Percentiles rank a stretch among this genome's conserved stretches.
Conservation (phyloP, 176 grass and related monocot genomes). For the Aechmea fasciata region DNA sequence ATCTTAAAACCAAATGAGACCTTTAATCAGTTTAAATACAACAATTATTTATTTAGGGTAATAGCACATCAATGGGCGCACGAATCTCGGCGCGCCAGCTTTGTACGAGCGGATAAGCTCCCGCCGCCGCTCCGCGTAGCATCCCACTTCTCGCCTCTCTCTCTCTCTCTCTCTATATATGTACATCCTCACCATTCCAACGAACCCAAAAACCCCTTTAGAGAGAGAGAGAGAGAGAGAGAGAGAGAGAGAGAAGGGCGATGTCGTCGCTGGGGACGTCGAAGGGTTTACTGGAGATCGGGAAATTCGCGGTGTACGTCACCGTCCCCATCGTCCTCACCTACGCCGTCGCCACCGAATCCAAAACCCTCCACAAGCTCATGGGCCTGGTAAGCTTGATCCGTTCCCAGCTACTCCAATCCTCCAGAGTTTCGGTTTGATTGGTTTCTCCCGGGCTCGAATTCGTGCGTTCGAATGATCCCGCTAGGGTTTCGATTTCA, state of each 20-base stretch:
- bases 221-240: too few species aligned
- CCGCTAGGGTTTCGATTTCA: background rate
- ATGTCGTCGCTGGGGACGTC: constrained; percentile 78
- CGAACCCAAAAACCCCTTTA: too few species aligned
- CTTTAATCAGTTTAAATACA: too few species aligned
- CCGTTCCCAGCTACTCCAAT: background rate
- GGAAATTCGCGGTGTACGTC: constrained; percentile 79
- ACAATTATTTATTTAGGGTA: too few species aligned
- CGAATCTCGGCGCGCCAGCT: too few species aligned
- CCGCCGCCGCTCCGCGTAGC: too few species aligned
- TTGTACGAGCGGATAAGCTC: too few species aligned
- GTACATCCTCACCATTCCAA: too few species aligned
- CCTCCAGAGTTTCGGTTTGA: background rate
- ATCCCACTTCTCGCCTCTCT: too few species aligned
- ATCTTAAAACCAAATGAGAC: too few species aligned
- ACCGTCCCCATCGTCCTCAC: constrained; percentile 61
- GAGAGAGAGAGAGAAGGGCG: background rate
- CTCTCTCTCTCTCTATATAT: too few species aligned
- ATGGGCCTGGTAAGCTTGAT: constrained; percentile 58
- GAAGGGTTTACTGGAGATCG: constrained; percentile 79
- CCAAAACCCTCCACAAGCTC: constrained; percentile 75
- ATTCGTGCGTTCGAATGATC: background rate
- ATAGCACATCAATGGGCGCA: too few species aligned
- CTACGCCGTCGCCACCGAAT: constrained; percentile 80
- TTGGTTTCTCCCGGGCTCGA: background rate